Evolutionary conservation across 495 filamentous ascomycete species (phyloP), one percentile per base, ranked within the genome.

Genomic region (Aspergillus cavernicola): DNA sequence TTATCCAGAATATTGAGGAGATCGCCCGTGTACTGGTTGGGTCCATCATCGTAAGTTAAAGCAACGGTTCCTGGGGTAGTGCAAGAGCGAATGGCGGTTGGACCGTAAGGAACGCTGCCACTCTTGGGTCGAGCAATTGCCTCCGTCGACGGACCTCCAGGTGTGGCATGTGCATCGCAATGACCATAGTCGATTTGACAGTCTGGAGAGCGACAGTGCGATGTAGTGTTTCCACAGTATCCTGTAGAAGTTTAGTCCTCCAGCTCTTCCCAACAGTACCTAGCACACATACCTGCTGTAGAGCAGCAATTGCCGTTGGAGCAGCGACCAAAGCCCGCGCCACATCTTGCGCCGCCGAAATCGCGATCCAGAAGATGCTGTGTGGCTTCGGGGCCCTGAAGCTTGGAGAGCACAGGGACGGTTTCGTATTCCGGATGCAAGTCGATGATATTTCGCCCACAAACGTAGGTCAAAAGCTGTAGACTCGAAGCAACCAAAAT

Each of bases 41-140:
- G 88, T 9, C 88, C 88, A 62, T 92, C 88, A 56, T 92, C 88
- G 62, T 81, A 92, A 1, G 88, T 91, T 42, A 92, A 59, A 39
- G 88, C 88, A 52, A 92, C 78, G 16, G 82, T 80, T 19, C 85
- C 84, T 1, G 77, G 66, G 12, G 73, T 72, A 5, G 69, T 71
- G 59, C 89, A 95, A 37, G 84, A 78, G 35, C 85, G 86, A 50
- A 93, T 84, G 5, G 80, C 80, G 3, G 66, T 65, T 13, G 82
- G 83, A 12, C 77, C 81, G 62, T 88, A 90, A 13, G 70, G 71
- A 3, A 84, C 73, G 18, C 48, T 63, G 18, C 86, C 86, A 13
- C 83, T 7, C 15, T 82, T 77, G 32, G 83, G 75, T 12, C 86
- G 80, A 38, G 78, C 57, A 58, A 89, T 76, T 1, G 66, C 61